Percentiles rank a stretch among this genome's conserved stretches.
phyloP scores from a whole-genome alignment of 768 basidiomycete genomes.

The Suillus spraguei region DNA sequence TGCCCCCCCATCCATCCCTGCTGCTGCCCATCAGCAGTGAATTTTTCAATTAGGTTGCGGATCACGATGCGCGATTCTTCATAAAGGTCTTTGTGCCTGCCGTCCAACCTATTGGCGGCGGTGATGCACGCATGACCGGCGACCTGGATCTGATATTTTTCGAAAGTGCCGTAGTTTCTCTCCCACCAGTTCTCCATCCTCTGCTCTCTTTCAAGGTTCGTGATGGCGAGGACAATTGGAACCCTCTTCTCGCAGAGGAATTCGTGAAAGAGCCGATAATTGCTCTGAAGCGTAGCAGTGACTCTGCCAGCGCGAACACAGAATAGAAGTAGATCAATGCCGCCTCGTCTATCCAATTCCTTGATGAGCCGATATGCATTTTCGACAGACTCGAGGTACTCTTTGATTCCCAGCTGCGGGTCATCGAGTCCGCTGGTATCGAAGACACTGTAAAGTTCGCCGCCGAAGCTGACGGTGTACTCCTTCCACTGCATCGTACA shows the following conservation, averaged over 20 bases:
- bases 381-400: neutral
- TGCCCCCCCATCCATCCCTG: conserved; percentile 12
- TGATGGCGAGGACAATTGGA: conserved; percentile 31
- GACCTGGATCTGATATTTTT: conserved; percentile 21
- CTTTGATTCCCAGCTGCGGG: neutral
- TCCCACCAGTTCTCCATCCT: conserved; percentile 39
- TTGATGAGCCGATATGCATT: conserved; percentile 6
- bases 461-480: neutral
- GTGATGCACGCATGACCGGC: conserved; percentile 43
- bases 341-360: conserved; percentile 6
- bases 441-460: conserved; percentile 15
- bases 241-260: conserved; percentile 15
- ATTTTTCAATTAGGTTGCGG: conserved; percentile 21
- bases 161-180: conserved; percentile 22
- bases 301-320: conserved; percentile 17
- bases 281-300: conserved; percentile 10
- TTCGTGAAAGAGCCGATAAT: conserved; percentile 20
- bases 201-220: conserved; percentile 29
- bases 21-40: no score
- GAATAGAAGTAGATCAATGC: conserved; percentile 21
- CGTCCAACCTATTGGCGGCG: conserved; percentile 30
- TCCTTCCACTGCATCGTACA: neutral
- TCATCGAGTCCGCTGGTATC: conserved; percentile 24
- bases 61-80: conserved; percentile 33
- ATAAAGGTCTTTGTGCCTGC: conserved; percentile 31